Conservation (phyloP, 1,139 yeast species). For the Lodderomyces jiufengensis region DNA sequence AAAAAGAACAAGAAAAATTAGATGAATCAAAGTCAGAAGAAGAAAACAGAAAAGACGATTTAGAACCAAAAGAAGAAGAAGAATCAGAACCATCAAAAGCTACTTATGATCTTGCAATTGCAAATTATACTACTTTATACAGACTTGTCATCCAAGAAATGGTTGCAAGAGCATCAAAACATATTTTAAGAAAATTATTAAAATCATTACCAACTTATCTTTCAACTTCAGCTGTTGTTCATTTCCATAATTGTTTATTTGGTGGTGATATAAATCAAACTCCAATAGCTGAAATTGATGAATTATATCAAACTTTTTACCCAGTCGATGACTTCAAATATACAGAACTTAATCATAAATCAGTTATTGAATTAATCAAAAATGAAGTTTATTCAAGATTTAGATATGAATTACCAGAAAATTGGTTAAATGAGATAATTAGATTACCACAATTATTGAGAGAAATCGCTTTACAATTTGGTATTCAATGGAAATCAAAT, state of each 20-base stretch:
- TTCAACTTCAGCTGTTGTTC: slow-evolving; percentile 59
- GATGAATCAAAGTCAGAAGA: slow-evolving; percentile 30
- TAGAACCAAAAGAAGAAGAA: slow-evolving; percentile 21
- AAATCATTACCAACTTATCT: slow-evolving; percentile 50
- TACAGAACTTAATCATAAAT: slow-evolving; percentile 40
- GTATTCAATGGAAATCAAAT: slow-evolving; percentile 78
- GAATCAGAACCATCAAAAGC: slow-evolving; percentile 35
- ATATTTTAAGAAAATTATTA: slow-evolving; percentile 55
- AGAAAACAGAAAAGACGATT: slow-evolving; percentile 18
- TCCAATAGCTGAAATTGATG: slow-evolving; percentile 45
- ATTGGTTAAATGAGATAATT: slow-evolving; percentile 39
- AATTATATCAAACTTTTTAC: slow-evolving; percentile 42
- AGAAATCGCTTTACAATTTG: slow-evolving; percentile 72
- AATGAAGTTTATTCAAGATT: slow-evolving; percentile 57
- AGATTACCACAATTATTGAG: slow-evolving; percentile 54
- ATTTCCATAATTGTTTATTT: slow-evolving; percentile 70
- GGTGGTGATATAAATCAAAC: slow-evolving; percentile 43
- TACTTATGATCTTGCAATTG: slow-evolving; percentile 39
- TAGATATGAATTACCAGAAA: slow-evolving; percentile 52
- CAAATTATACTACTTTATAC: slow-evolving; percentile 46
- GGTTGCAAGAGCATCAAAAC: slow-evolving; percentile 77
- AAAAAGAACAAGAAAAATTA: slow-evolving; percentile 23
- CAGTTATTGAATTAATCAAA: slow-evolving; percentile 42
- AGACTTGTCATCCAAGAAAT: slow-evolving; percentile 61
- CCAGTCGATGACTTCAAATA: slow-evolving; percentile 42